These are phyloP conservation scores for Phytophthora macrochlamydospora DNA, from an alignment of 352 stramenopile genomes.

Conservation along the genomic window DNA sequence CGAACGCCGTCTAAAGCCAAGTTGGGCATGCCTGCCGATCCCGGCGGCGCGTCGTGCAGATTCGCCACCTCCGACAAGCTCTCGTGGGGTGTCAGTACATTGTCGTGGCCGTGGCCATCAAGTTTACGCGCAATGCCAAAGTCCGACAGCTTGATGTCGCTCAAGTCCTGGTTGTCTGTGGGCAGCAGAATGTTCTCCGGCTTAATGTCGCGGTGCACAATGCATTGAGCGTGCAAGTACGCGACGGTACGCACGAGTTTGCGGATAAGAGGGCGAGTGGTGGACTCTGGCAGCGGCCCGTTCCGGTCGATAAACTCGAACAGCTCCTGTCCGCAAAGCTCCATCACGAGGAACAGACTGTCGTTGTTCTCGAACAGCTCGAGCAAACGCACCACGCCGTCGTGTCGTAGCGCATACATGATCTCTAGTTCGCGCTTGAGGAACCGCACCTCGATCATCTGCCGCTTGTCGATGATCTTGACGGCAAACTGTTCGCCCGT, in stretches of 20 bases:
- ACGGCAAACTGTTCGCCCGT: conserved; percentile 54
- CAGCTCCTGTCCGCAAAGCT: conserved; percentile 79
- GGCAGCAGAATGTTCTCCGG: conserved; percentile 84
- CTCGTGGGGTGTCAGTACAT: conserved; percentile 74
- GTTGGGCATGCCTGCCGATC: conserved; percentile 9
- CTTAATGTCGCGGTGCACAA: conserved; percentile 89
- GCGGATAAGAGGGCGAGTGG: conserved; percentile 69
- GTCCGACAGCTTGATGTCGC: conserved; percentile 82
- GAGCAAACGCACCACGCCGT: conserved; percentile 79
- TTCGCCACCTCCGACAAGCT: conserved; percentile 69
- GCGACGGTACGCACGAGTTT: conserved; percentile 79
- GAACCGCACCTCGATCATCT: conserved; percentile 83
- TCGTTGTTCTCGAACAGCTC: conserved; percentile 81
- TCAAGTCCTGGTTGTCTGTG: conserved; percentile 55
- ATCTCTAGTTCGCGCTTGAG: conserved; percentile 89
- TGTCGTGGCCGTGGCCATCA: conserved; percentile 53
- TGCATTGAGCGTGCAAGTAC: conserved; percentile 85
- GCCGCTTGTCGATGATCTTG: conserved; percentile 87
- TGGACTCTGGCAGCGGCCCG: conserved; percentile 68
- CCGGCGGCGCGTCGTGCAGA: conserved; percentile 44
- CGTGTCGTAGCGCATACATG: conserved; percentile 75
- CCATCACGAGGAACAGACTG: conserved; percentile 82
- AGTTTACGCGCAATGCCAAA: conserved; percentile 85
- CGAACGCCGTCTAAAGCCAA: conserved; percentile 43
- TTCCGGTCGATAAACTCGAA: conserved; percentile 85